A percentile compares a stretch with the other conserved stretches of the same genome.
Evolutionary conservation across 129 eudicot genomes (phyloP).

Genomic region (Chrysanthemum makinoi): DNA sequence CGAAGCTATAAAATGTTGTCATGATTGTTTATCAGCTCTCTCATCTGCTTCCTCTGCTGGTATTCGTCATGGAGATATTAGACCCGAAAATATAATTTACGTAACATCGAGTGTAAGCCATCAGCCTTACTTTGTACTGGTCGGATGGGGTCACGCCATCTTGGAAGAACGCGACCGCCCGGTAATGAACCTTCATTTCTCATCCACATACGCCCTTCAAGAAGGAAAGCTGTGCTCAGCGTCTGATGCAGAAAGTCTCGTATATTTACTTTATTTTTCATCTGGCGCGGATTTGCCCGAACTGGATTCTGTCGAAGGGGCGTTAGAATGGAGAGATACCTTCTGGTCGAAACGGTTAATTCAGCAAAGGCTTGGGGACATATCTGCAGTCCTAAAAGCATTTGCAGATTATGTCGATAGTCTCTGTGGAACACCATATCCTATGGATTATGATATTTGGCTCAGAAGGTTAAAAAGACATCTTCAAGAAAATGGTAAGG

Average conservation of each 20-base stretch:
- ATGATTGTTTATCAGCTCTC: constrained; percentile 93
- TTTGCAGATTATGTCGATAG: constrained; percentile 97
- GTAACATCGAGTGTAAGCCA: constrained; percentile 47
- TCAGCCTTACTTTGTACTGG: constrained; percentile 59
- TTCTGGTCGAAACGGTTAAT: constrained; percentile 91
- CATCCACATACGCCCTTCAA: constrained; percentile 94
- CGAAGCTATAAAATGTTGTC: constrained; percentile 90
- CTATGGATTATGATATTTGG: constrained; percentile 85
- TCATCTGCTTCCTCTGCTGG: constrained; percentile 67
- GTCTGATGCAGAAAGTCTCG: constrained; percentile 95
- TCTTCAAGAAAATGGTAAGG: constrained; percentile 68
- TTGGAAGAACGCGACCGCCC: constrained; percentile 96
- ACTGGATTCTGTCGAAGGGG: constrained; percentile 95
- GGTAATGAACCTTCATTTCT: constrained; percentile 85
- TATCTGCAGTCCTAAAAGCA: constrained; percentile 94
- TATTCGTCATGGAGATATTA: constrained; percentile 82
- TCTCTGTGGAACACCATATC: constrained; percentile 93
- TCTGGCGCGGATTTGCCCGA: constrained; percentile 77
- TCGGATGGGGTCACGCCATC: constrained; percentile 97
- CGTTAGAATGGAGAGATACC: constrained; percentile 86
- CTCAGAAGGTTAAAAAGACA: constrained; percentile 74
- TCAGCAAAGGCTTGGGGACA: constrained; percentile 92
- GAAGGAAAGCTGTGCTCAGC: constrained; percentile 96
- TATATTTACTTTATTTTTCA: constrained; percentile 79
- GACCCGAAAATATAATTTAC: constrained; percentile 83